Conservation (phyloP, 2,329 filamentous ascomycete genomes). For the Sarocladium kiliense region DNA sequence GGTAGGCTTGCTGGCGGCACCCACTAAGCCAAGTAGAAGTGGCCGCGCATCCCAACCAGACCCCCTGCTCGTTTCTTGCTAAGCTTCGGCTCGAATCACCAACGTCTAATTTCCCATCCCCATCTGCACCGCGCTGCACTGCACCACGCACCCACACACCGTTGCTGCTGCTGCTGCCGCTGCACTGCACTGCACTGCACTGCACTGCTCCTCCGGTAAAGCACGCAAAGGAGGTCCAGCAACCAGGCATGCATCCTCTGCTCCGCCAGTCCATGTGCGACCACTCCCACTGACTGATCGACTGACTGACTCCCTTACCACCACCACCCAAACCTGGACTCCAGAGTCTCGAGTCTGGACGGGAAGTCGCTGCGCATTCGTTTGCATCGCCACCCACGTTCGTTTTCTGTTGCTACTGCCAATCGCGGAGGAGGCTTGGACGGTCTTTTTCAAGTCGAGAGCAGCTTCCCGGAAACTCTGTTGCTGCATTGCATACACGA, state of each 20-base stretch:
- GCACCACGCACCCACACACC: not conserved
- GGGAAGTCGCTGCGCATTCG: not conserved
- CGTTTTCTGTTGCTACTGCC: conserved; percentile 2
- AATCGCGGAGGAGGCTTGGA: not conserved
- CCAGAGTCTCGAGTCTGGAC: not conserved
- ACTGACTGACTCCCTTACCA: not conserved
- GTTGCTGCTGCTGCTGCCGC: conserved; percentile 3
- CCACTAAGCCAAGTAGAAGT: not conserved
- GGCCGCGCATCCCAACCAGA: not conserved
- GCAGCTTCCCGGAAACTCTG: not conserved
- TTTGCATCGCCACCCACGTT: not conserved
- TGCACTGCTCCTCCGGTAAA: conserved; percentile 2
- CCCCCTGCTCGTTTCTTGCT: not conserved
- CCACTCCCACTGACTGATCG: not conserved
- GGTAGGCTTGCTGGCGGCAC: not conserved
- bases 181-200: not conserved
- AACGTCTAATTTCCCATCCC: conserved; percentile 11
- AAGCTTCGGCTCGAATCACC: conserved; percentile 8
- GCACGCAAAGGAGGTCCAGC: conserved; percentile 4
- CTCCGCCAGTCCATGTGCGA: conserved; percentile 4
- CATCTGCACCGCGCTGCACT: not conserved
- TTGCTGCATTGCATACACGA: not conserved
- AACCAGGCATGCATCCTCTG: conserved; percentile 5
- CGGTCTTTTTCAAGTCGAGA: not conserved
- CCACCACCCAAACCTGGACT: not conserved